phyloP scores from a whole-genome alignment of 495 filamentous ascomycete species.

The Gamarada debralockiae region DNA sequence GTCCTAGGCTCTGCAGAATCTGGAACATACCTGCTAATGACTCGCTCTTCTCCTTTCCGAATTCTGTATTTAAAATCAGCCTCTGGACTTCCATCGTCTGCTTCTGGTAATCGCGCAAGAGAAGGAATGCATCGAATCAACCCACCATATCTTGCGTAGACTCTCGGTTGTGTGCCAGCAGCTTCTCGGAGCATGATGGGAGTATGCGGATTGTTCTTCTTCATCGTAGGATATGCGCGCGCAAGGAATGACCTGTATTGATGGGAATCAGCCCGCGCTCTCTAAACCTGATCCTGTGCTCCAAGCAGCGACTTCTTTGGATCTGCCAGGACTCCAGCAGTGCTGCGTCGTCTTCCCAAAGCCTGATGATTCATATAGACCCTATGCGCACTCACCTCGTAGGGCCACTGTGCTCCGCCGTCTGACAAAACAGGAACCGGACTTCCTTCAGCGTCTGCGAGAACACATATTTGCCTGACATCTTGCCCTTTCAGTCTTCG shows the following conservation, averaged over 20 bases:
- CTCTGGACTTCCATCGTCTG: not conserved
- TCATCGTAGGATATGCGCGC: conserved; percentile 95
- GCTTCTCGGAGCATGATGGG: conserved; percentile 96
- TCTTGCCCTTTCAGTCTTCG: conserved; percentile 35
- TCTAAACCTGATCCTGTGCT: too few relatives aligned
- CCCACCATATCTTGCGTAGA: conserved; percentile 93
- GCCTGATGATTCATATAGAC: not conserved
- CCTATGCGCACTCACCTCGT: conserved; percentile 56
- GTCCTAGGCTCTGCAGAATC: not conserved
- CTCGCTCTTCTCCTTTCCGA: conserved; percentile 85
- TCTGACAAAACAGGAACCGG: conserved; percentile 95
- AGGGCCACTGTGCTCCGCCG: conserved; percentile 79
- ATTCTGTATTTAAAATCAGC: conserved; percentile 46
- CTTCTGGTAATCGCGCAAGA: not conserved
- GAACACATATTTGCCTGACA: conserved; percentile 94
- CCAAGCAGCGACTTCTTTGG: too few relatives aligned
- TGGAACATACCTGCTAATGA: conserved; percentile 62
- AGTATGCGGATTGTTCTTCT: conserved; percentile 94
- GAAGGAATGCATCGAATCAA: conserved; percentile 9
- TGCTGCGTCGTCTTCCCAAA: too few relatives aligned
- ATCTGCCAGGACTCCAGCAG: too few relatives aligned
- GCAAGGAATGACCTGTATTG: conserved; percentile 75
- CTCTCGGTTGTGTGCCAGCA: conserved; percentile 69
- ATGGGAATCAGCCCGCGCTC: not conserved
- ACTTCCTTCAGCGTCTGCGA: conserved; percentile 86